Evolutionary conservation across 441 rosid genomes (phyloP).

Genomic region (Manihot esculenta): DNA sequence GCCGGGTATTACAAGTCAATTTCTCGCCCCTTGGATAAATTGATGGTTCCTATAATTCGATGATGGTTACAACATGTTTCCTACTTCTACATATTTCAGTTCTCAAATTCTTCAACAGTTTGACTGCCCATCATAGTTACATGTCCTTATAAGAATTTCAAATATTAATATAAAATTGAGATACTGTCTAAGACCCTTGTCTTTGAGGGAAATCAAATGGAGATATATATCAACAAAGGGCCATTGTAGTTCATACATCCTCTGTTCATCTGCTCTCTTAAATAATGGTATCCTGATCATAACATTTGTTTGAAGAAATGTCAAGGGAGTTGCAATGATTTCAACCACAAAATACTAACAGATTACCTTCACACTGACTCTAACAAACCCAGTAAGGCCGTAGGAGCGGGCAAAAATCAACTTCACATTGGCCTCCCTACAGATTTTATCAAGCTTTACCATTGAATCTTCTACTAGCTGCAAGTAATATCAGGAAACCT

Average conservation of each 20-base stretch:
- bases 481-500: conserved; percentile 21
- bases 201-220: conserved; percentile 3
- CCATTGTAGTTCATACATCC: background rate
- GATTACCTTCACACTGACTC: conserved; percentile 78
- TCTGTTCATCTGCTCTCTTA: background rate
- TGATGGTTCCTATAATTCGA: background rate
- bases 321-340: background rate
- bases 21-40: background rate
- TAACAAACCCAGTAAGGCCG: conserved; percentile 87
- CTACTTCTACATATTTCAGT: background rate
- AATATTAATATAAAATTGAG: background rate
- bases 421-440: conserved; percentile 82
- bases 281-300: background rate
- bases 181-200: background rate
- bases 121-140: background rate
- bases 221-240: background rate
- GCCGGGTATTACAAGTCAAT: conserved; percentile 13
- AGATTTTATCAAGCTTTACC: conserved; percentile 81
- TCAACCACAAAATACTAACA: background rate
- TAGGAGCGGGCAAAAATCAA: conserved; percentile 90
- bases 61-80: background rate
- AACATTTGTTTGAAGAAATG: background rate
- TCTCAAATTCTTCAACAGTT: background rate
- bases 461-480: conserved; percentile 83
- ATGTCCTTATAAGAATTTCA: background rate